A percentile compares a stretch with the other conserved stretches of the same genome.
Evolutionary conservation across 805 yeast species (phyloP).

Genomic region (Groenewaldozyma salmanticensis): DNA sequence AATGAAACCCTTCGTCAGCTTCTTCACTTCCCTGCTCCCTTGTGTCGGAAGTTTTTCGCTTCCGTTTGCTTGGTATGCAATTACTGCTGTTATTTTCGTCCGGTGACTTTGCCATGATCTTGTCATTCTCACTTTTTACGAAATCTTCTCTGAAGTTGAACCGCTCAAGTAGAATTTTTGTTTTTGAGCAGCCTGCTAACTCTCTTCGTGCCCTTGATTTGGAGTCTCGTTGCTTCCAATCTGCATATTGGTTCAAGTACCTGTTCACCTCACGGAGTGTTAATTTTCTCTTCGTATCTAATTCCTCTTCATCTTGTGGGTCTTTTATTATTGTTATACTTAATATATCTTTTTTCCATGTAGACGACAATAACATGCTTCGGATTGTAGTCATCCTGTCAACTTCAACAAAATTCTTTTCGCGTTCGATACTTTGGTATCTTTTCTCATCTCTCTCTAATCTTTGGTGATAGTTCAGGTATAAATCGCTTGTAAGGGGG

Average conservation of each 20-base stretch:
- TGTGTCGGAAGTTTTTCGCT: not conserved
- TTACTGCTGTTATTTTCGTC: not conserved
- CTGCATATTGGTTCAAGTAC: slow-evolving; percentile 23
- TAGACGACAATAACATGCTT: slow-evolving; percentile 35
- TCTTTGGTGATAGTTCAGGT: slow-evolving; percentile 41
- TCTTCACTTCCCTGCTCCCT: not conserved
- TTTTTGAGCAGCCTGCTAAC: too few species aligned
- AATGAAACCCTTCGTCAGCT: too few species aligned
- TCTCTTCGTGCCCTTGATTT: not conserved
- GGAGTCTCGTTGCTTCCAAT: slow-evolving; percentile 11
- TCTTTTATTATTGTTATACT: slow-evolving; percentile 43
- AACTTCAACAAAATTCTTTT: slow-evolving; percentile 44
- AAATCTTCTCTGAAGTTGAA: slow-evolving; percentile 3
- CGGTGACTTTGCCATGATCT: not conserved
- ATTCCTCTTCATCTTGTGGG: slow-evolving; percentile 38
- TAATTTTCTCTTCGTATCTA: slow-evolving; percentile 39
- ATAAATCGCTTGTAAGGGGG: slow-evolving; percentile 40
- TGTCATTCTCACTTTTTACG: slow-evolving; percentile 9
- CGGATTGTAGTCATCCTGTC: slow-evolving; percentile 37
- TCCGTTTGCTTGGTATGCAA: not conserved
- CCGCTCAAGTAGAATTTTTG: not conserved
- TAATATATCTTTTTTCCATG: slow-evolving; percentile 39
- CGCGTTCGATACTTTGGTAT: slow-evolving; percentile 46
- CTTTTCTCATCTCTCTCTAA: slow-evolving; percentile 58
- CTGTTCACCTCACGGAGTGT: slow-evolving; percentile 40